Conservation (phyloP, 2,329 filamentous ascomycete genomes). For the Cyclaneusma minus region DNA sequence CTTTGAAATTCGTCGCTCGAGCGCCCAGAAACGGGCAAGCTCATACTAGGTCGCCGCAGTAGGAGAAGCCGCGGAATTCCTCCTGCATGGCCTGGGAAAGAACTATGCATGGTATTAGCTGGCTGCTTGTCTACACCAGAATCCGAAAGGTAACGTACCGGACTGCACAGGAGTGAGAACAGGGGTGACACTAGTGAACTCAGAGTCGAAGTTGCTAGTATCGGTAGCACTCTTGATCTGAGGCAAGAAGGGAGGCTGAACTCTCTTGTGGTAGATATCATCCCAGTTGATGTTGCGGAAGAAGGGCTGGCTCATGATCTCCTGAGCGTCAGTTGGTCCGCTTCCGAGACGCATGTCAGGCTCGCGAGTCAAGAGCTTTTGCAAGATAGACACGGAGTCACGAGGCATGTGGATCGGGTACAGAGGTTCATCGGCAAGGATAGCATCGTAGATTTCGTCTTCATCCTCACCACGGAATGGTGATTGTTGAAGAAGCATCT, state of each 20-base stretch:
- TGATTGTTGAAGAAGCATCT: slow-evolving; percentile 98
- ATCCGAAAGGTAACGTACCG: slow-evolving; percentile 44
- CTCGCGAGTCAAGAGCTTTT: slow-evolving; percentile 91
- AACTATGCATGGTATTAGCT: slow-evolving; percentile 35
- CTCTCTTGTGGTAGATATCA: slow-evolving; percentile 90
- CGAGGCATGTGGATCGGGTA: slow-evolving; percentile 98
- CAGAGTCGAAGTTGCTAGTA: slow-evolving; percentile 98
- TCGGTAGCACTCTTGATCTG: slow-evolving; percentile 84
- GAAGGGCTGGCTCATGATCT: slow-evolving; percentile 98
- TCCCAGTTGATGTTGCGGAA: slow-evolving; percentile 98
- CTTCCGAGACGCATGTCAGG: slow-evolving; percentile 86
- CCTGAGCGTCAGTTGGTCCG: slow-evolving; percentile 91
- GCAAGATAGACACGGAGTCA: slow-evolving; percentile 91
- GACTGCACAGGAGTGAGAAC: slow-evolving; percentile 95
- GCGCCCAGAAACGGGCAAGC: too few species aligned
- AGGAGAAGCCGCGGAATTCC: slow-evolving; percentile 97
- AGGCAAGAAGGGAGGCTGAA: slow-evolving; percentile 78
- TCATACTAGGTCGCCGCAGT: slow-evolving; percentile 29
- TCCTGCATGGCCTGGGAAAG: slow-evolving; percentile 98
- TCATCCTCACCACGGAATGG: slow-evolving; percentile 98
- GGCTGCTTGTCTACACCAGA: slow-evolving; percentile 6
- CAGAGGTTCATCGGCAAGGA: slow-evolving; percentile 89
- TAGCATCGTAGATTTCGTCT: slow-evolving; percentile 98
- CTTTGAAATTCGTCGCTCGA: too few species aligned
- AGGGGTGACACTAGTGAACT: slow-evolving; percentile 96